Base-by-base conservation (phyloP, 1,284 basidiomycete species). In the Rhodotorula glutinis region DNA sequence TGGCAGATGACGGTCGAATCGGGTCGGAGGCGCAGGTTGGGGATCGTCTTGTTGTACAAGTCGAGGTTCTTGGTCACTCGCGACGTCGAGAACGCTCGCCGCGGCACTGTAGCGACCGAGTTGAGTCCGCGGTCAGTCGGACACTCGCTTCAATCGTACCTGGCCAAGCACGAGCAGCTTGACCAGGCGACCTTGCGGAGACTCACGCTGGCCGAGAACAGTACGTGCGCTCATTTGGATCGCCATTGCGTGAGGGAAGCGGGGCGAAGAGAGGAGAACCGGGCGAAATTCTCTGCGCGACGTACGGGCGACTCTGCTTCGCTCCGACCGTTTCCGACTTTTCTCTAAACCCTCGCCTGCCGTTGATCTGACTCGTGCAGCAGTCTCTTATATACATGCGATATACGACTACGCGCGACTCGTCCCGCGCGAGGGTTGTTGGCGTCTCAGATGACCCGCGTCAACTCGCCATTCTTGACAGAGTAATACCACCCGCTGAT, bases 1-100 rank as follows among this genome's bases (percentile, higher is more conserved):
- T 96, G 92, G 60, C 71, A 72, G 68, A 96, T 82, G 54, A 97
- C 93, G 80, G 87, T 92, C 74, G 95, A 96, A 81, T 98, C 91
- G 80, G 93, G 92, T 82, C 92, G 78, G 78, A 76, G 70, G 52
- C 73, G 70, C 51, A 74, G 55, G 64, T 75, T 74, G 43, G 70
- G 57, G 38, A 75, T 65, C 17, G 71, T 65, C 63, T 71, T 55
- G 59, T 71, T 69, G 62, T 75, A 75, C 38, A 73, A 56, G 19
- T 60, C 27, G 62, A 56, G 38, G 57, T 54, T 23, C 46, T 52
- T 17, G 19, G 29, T 3, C 27, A 55, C 19, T 23, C 47, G 43
- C 27, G 69, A 65, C n/a, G 69, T 63, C 47, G 61, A 57, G 55
- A 73, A 63, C 14, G 53, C 62, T n/a, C 71, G 52, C 54, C 63